Evolutionary conservation across 2,329 filamentous ascomycete species (phyloP), one percentile per base, ranked within the genome.

Genomic region (Nigrospora sphaerica): DNA sequence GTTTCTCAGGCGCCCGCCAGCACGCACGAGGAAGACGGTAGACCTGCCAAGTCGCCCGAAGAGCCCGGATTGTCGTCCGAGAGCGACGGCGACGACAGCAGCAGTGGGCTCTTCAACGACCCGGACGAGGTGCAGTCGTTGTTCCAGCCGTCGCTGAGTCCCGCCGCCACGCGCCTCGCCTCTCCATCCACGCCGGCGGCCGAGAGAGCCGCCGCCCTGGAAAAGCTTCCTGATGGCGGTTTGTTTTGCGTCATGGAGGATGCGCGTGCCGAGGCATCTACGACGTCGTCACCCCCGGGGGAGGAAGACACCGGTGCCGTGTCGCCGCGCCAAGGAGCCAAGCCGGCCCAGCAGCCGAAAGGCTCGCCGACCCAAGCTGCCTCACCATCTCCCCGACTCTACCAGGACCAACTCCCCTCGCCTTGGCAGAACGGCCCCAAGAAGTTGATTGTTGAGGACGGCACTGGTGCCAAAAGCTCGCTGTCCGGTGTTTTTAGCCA

Each of bases 41-140:
- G 7, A 28, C 23, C 23, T 28, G 23, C 23, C 23, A 28, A 28
- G 23, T 28, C 23, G 7, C 6, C 54, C 17, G 57, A 54, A 32
- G 59, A 61, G 28, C 46, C 41, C 13, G 55, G 54, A 6, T 54
- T 55, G 32, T 55, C 54, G 3, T 58, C 57, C 13, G 57, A 59
- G 18, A 51, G 53, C 32, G 56, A 49, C 34, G 52, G 57, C 17
- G 61, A 65, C 10, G 69, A 58, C 57, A 42, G 37, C 23, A 9
- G 23, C 23, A 28, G 10, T 7, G 31, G 35, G 32, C 50, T 67
- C 40, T 69, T 70, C 31, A 66, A 67, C 41, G 72, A 76, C 39
- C 68, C 75, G 47, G 77, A 81, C 54, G 77, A 77, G 52, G 79
- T 75, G 5, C 76, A 80, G 52, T 78, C 77, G 9, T 71, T 82